A percentile compares a stretch with the other conserved stretches of the same genome.
phyloP scores from a whole-genome alignment of 208 protist genomes.

The Crithidia brevicula region DNA sequence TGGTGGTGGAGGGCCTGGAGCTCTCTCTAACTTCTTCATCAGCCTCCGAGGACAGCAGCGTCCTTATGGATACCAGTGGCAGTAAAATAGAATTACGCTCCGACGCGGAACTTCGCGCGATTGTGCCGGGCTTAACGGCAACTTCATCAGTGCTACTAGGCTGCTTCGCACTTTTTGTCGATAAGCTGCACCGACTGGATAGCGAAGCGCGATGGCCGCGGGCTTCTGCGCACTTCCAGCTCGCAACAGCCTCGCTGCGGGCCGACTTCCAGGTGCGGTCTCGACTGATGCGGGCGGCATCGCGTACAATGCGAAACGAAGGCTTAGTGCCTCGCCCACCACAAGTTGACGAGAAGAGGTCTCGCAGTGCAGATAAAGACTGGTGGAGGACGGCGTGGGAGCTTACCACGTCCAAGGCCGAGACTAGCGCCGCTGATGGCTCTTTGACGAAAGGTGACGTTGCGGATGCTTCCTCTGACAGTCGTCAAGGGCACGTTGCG shows the following conservation, averaged over 20 bases:
- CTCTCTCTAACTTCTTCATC: constrained; percentile 9
- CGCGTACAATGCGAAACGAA: constrained; percentile 8
- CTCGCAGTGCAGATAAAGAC: neutral
- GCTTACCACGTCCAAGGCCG: constrained; percentile 7
- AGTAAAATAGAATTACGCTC: constrained; percentile 6
- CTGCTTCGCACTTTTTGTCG: constrained; percentile 31
- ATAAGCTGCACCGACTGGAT: constrained; percentile 15
- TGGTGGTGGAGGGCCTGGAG: constrained; percentile 29
- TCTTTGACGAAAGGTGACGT: neutral
- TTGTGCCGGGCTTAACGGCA: constrained; percentile 25
- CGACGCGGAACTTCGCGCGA: constrained; percentile 12
- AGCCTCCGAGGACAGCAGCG: neutral
- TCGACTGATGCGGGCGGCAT: constrained; percentile 15
- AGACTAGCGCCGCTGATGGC: neutral
- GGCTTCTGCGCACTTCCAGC: constrained; percentile 13
- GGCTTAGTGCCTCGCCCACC: neutral
- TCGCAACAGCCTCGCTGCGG: neutral
- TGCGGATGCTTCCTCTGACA: neutral
- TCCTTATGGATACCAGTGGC: constrained; percentile 14
- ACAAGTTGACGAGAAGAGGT: neutral
- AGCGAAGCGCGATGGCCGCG: constrained; percentile 4
- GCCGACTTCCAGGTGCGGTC: constrained; percentile 15
- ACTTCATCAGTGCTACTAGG: constrained; percentile 30
- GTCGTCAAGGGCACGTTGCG: constrained; percentile 18
- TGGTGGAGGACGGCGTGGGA: constrained; percentile 28